Conservation (phyloP, 129 eudicot genomes). For the Lactuca sativa region DNA sequence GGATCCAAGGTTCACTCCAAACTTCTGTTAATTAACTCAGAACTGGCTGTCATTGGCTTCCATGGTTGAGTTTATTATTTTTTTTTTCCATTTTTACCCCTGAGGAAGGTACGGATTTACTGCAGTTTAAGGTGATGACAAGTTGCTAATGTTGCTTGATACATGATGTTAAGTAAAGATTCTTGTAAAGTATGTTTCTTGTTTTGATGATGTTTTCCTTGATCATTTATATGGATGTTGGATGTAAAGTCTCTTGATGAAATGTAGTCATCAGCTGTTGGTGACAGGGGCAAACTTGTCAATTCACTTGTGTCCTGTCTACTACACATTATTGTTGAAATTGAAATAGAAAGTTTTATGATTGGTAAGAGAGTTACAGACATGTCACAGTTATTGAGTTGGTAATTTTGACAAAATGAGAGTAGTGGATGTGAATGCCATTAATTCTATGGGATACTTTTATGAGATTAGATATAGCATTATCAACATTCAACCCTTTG, state of each 20-base stretch:
- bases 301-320: neutral
- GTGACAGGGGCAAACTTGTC: neutral
- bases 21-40: constrained; percentile 23
- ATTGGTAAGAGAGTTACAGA: too few species aligned
- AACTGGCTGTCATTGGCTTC: constrained; percentile 38
- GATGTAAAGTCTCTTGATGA: constrained; percentile 59
- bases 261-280: constrained; percentile 65
- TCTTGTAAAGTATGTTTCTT: constrained; percentile 50
- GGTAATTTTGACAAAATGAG: too few species aligned
- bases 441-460: too few species aligned
- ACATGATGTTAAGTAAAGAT: constrained; percentile 46
- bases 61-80: constrained; percentile 9
- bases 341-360: too few species aligned
- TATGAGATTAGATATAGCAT: too few species aligned
- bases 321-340: neutral
- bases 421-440: too few species aligned
- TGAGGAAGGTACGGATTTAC: constrained; percentile 49
- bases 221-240: constrained; percentile 45
- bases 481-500: too few species aligned
- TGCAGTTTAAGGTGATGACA: constrained; percentile 58
- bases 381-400: too few species aligned
- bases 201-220: too few species aligned
- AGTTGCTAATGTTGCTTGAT: constrained; percentile 44
- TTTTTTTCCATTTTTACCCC: constrained; percentile 44
- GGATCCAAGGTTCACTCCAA: constrained; percentile 39